Evolutionary conservation across 2,329 filamentous ascomycete species (phyloP).

Genomic region (Scedosporium dehoogii): DNA sequence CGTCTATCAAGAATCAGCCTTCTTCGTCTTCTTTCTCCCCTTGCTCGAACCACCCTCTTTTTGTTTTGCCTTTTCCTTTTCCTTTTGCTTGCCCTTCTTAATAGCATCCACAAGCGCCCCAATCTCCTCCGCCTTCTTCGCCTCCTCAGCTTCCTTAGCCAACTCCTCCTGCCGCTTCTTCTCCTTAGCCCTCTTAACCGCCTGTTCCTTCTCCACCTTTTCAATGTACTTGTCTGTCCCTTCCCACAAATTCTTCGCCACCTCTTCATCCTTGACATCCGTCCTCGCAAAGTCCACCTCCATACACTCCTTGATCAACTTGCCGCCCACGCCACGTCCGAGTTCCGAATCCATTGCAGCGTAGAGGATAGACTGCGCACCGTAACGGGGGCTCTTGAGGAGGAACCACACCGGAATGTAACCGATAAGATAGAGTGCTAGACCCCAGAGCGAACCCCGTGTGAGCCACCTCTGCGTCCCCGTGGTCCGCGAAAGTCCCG

Average conservation of each 20-base stretch:
- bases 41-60: slow-evolving; percentile 20
- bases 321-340: slow-evolving; percentile 54
- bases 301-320: slow-evolving; percentile 80
- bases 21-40: slow-evolving; percentile 19
- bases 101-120: slow-evolving; percentile 26
- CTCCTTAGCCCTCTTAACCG: slow-evolving; percentile 38
- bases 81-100: slow-evolving; percentile 23
- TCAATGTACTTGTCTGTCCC: slow-evolving; percentile 79
- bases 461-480: slow-evolving; percentile 83
- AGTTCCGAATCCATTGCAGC: slow-evolving; percentile 75
- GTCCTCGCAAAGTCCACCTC: slow-evolving; percentile 60
- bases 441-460: slow-evolving; percentile 70
- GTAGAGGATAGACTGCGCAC: slow-evolving; percentile 76
- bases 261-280: slow-evolving; percentile 68
- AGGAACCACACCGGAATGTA: slow-evolving; percentile 82
- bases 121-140: slow-evolving; percentile 22
- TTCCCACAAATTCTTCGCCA: slow-evolving; percentile 83
- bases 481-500: slow-evolving; percentile 73
- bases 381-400: slow-evolving; percentile 73
- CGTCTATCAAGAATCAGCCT: slow-evolving; percentile 14
- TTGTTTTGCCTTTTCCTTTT: slow-evolving; percentile 19
- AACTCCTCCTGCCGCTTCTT: slow-evolving; percentile 25
- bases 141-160: slow-evolving; percentile 22
- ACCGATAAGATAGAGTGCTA: slow-evolving; percentile 64
- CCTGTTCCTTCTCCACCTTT: slow-evolving; percentile 68